A percentile compares a stretch with the other conserved stretches of the same genome.
Evolutionary conservation across 2,329 filamentous ascomycete species (phyloP).

Genomic region (Ophiostoma angusticollis): DNA sequence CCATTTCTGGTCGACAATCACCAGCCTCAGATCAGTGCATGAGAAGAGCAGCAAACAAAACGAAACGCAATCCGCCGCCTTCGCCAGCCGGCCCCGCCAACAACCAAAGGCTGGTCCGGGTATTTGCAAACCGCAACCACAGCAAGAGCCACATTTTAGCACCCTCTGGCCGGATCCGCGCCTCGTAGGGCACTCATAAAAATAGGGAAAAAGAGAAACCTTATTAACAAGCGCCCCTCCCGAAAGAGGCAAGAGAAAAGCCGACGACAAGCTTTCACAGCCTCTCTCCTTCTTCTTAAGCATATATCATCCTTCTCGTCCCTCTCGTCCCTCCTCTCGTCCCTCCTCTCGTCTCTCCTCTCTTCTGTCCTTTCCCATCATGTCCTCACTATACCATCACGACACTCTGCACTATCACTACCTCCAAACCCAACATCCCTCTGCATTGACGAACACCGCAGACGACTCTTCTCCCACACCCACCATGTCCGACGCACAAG

Average conservation of each 20-base stretch:
- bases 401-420: constrained; percentile 5
- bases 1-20: too few species aligned
- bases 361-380: constrained; percentile 5
- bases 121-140: constrained; percentile 3
- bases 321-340: background rate
- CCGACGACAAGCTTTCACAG: too few species aligned
- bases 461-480: background rate
- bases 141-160: background rate
- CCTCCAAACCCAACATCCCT: background rate
- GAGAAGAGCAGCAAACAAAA: background rate
- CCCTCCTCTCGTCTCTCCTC: background rate
- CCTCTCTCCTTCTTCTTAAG: constrained; percentile 1
- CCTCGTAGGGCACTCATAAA: constrained; percentile 1
- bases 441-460: background rate
- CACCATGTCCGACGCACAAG: constrained; percentile 13
- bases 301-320: constrained; percentile 1
- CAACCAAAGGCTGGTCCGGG: constrained; percentile 6
- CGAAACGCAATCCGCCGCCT: background rate
- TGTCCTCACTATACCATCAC: constrained; percentile 5
- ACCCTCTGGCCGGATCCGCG: constrained; percentile 4
- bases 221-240: too few species aligned
- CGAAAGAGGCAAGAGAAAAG: constrained; percentile 1
- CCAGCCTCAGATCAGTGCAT: background rate
- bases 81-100: background rate
- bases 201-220: too few species aligned